Evolutionary conservation across 352 stramenopile genomes (phyloP), one percentile per base, ranked within the genome.

Genomic region (Phytopythium cucurbitacearum): DNA sequence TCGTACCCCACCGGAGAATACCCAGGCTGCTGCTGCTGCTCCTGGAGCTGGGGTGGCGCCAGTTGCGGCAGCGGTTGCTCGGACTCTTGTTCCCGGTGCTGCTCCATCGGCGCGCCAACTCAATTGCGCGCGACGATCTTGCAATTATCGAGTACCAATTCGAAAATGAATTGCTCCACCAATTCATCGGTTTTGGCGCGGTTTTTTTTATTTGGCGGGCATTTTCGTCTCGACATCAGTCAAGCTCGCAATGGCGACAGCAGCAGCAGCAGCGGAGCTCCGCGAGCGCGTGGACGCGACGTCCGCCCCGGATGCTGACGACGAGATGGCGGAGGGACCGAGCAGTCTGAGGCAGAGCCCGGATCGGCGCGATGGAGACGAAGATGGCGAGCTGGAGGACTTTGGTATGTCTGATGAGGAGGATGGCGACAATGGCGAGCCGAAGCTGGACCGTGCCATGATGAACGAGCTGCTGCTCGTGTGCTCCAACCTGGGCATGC

Each of bases 381-480:
- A 53, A n/a, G 58, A 69, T n/a, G 65, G 71, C 5, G 69, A 73
- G 46, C 69, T 88, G 12, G 69, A 87, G 43, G 78, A 91, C 55
- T 88, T 91, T 35, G 69, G 54, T 4, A 39, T 78, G 39, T 84
- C 69, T 1, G 76, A 80, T 34, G 68, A 85, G 4, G 79, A 85
- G 21, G 54, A 76, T 1, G 53, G 50, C 11, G 60, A 51, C 21
- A 67, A 37, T 1, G 51, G 48, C n/a, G 65, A 65, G 5, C 63
- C 56, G 10, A 62, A 67, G 56, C 72, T 94, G 34, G 82, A 92
- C 64, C 51, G 55, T n/a, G 80, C 69, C 51, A 91, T 94, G 82
- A 81, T 89, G 74, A 91, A 94, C 60, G 82, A 94, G 55, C 64
- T 94, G 56, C 60, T 94, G 64, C 82, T 94, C 12, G 85, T 94